phyloP scores from a whole-genome alignment of 768 basidiomycete species.

The Tephrocybe rancida region DNA sequence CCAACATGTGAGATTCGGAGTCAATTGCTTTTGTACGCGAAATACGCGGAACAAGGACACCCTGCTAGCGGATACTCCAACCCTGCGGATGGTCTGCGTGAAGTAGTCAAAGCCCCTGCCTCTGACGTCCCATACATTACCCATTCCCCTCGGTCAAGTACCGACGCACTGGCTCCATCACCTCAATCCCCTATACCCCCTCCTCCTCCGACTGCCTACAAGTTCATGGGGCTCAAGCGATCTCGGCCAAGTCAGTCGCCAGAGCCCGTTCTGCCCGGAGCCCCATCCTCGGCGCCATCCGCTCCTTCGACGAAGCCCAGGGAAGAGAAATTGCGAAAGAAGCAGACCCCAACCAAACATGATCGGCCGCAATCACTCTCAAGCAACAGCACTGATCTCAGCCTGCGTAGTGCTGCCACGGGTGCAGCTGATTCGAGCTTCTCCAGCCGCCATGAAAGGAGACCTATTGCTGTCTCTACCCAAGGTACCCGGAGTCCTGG shows the following conservation, averaged over 20 bases:
- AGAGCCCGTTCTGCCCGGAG: constrained; percentile 35
- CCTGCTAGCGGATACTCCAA: constrained; percentile 54
- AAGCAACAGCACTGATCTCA: constrained; percentile 53
- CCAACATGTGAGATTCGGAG: constrained; percentile 83
- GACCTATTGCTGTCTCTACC: constrained; percentile 11
- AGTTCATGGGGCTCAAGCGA: constrained; percentile 65
- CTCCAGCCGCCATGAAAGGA: constrained; percentile 24
- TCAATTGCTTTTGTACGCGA: constrained; percentile 76
- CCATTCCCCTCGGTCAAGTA: constrained; percentile 48
- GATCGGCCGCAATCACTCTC: constrained; percentile 57
- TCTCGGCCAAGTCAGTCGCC: constrained; percentile 61
- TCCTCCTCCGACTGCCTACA: constrained; percentile 63
- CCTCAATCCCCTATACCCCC: constrained; percentile 30
- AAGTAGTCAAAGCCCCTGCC: constrained; percentile 45
- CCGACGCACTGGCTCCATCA: constrained; percentile 41
- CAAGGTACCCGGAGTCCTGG: constrained; percentile 13
- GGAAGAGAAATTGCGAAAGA: constrained; percentile 15
- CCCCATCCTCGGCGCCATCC: constrained; percentile 21
- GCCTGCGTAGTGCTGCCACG: constrained; percentile 49
- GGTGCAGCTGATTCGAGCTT: no score
- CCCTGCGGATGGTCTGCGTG: constrained; percentile 47
- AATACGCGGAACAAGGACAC: constrained; percentile 73
- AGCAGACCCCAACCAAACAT: constrained; percentile 8
- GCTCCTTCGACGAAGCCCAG: background rate
- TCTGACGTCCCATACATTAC: constrained; percentile 60